Evolutionary conservation across 2,329 filamentous ascomycete species (phyloP).

Genomic region (Arthrobotrys iridis): DNA sequence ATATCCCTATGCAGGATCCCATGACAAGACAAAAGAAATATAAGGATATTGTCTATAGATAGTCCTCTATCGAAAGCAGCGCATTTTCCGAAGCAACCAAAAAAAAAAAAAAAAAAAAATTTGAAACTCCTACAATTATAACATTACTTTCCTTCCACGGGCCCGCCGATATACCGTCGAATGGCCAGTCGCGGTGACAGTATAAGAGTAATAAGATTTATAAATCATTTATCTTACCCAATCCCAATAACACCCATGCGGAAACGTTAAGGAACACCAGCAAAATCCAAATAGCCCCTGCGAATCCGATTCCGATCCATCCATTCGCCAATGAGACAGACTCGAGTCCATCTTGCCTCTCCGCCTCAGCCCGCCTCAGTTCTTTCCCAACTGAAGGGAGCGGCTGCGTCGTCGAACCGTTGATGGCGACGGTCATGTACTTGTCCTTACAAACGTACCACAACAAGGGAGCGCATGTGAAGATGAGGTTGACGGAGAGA

Average conservation of each 20-base stretch:
- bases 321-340: slow-evolving; percentile 47
- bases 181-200: not conserved
- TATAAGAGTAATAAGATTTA: slow-evolving; percentile 5
- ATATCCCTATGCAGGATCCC: not conserved
- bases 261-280: slow-evolving; percentile 44
- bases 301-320: slow-evolving; percentile 24
- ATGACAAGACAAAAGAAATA: not conserved
- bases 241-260: slow-evolving; percentile 35
- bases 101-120: not conserved
- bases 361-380: slow-evolving; percentile 8
- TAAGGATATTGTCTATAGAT: slow-evolving; percentile 1
- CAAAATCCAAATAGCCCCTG: slow-evolving; percentile 37
- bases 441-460: slow-evolving; percentile 58
- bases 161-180: too few relatives aligned
- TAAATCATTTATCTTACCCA: slow-evolving; percentile 46
- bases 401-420: slow-evolving; percentile 33
- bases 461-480: slow-evolving; percentile 59
- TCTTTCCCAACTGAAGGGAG: slow-evolving; percentile 32
- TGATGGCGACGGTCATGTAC: slow-evolving; percentile 58
- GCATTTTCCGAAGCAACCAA: not conserved
- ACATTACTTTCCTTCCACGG: not conserved
- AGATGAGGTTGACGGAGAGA: slow-evolving; percentile 59
- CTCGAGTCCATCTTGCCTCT: slow-evolving; percentile 10
- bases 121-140: slow-evolving; percentile 16
- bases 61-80: not conserved